Conservation (phyloP, 768 basidiomycete species). For the Pleurotus tuoliensis region DNA sequence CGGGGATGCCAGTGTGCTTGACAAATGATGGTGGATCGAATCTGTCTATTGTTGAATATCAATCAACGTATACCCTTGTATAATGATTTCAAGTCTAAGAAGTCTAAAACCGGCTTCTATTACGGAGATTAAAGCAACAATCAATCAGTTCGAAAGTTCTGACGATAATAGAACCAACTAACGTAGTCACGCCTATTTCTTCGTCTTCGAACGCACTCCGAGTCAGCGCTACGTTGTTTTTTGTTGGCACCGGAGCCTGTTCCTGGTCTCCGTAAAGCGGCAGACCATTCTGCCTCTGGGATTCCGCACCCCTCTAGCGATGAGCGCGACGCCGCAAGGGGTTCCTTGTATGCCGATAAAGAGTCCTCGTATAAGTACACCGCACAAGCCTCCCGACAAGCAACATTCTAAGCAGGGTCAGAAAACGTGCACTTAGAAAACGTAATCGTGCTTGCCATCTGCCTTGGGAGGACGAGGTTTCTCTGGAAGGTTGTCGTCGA, state of each 20-base stretch:
- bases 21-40: no score
- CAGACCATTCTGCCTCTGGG: conserved; percentile 66
- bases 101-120: conserved; percentile 1
- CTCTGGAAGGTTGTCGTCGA: no score
- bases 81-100: conserved; percentile 13
- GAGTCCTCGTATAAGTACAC: conserved; percentile 36
- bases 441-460: no score
- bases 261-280: conserved; percentile 31
- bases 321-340: conserved; percentile 44
- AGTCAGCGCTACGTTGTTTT: conserved; percentile 36
- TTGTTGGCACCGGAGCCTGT: conserved; percentile 12
- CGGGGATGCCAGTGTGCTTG: no score
- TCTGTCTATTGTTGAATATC: conserved; percentile 42
- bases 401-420: no score
- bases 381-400: no score
- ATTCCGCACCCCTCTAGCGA: conserved; percentile 45
- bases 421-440: no score
- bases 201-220: conserved; percentile 63
- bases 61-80: conserved; percentile 49
- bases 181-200: conserved; percentile 26
- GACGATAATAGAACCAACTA: conserved; percentile 13
- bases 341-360: conserved; percentile 54
- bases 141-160: background rate
- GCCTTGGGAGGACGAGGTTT: no score
- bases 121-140: background rate